These are phyloP conservation scores for Cenchrus fungigraminus DNA, from an alignment of 176 grass and related monocot genomes.

Conservation along the genomic window DNA sequence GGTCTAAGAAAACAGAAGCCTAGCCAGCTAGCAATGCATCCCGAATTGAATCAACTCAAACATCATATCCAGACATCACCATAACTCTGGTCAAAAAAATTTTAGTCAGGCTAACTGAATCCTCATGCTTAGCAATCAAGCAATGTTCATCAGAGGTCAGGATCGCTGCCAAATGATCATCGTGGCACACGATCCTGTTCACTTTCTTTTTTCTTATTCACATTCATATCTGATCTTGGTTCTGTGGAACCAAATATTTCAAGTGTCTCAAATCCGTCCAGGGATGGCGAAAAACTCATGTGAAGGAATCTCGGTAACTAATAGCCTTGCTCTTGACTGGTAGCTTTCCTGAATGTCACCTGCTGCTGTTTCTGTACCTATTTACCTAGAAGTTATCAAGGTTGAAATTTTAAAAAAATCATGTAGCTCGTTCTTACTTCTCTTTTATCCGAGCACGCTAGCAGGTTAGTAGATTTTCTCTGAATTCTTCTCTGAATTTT, in stretches of 20 bases:
- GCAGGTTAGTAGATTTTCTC: too few relatives aligned
- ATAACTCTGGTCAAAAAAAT: neutral
- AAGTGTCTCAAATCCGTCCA: neutral
- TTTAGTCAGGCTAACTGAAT: neutral
- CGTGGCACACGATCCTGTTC: neutral
- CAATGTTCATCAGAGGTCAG: neutral
- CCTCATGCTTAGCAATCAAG: neutral
- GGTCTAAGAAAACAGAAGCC: slow-evolving; percentile 66
- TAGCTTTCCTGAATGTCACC: neutral
- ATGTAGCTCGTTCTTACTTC: neutral
- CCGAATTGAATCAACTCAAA: neutral
- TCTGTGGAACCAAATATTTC: slow-evolving; percentile 10
- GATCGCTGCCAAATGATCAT: slow-evolving; percentile 3
- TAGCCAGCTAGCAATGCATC: slow-evolving; percentile 24
- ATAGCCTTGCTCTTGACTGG: neutral
- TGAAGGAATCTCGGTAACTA: neutral
- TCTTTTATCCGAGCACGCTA: too few relatives aligned
- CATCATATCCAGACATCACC: neutral
- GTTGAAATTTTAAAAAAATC: neutral
- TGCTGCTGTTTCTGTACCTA: neutral
- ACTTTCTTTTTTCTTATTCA: neutral
- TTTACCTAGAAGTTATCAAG: neutral
- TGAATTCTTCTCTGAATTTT: too few relatives aligned
- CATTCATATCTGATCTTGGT: neutral
- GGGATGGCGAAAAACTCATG: neutral